A percentile compares a stretch with the other conserved stretches of the same genome.
Evolutionary conservation across 257 asterid genomes (phyloP).

Genomic region (Nicotiana tabacum): DNA sequence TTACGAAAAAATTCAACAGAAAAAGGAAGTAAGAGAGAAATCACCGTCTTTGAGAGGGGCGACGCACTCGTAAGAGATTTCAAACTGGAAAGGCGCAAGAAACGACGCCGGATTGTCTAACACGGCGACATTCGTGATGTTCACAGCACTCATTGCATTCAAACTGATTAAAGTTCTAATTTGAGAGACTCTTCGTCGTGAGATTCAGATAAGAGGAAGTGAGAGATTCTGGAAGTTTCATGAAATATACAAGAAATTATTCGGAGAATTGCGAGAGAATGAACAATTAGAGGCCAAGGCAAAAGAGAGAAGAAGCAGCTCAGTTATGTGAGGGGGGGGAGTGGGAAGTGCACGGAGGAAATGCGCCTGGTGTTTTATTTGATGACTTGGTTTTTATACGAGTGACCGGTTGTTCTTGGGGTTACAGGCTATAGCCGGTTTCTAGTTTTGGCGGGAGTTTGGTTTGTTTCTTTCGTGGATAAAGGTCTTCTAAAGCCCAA

Average conservation of each 20-base stretch:
- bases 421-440: conserved; percentile 20
- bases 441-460: conserved; percentile 33
- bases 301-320: background rate
- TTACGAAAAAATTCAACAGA: background rate
- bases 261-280: conserved; percentile 1
- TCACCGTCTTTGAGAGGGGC: conserved; percentile 82
- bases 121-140: conserved; percentile 81
- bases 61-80: conserved; percentile 94
- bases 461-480: background rate
- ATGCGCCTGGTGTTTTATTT: background rate
- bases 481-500: background rate
- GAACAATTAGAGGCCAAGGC: background rate
- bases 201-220: background rate
- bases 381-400: background rate
- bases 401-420: conserved; percentile 7
- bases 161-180: background rate
- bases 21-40: background rate
- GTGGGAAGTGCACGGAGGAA: background rate
- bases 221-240: conserved; percentile 11
- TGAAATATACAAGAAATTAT: conserved; percentile 3
- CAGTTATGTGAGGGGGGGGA: background rate
- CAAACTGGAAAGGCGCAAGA: conserved; percentile 80
- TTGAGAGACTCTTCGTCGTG: background rate
- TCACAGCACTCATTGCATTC: conserved; percentile 67
- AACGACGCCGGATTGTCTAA: conserved; percentile 92